Base-by-base conservation (phyloP, 108 stramenopile species). In the Halocafeteria seosinensis region DNA sequence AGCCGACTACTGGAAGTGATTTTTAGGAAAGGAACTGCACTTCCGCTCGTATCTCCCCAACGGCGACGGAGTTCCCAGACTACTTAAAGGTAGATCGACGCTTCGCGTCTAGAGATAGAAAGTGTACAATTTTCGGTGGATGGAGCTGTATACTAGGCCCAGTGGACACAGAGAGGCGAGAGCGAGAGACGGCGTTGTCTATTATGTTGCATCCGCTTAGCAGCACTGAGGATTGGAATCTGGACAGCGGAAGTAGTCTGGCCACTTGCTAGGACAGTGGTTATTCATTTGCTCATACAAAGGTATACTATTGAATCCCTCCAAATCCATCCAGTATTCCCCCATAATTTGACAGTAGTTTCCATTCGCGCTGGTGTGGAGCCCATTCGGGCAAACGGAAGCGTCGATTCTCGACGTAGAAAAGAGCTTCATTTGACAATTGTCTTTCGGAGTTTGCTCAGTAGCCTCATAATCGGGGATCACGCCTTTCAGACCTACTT, bases 271-370 rank as follows among this genome's bases (percentile, higher is more conserved):
- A 33, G 5, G 12, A 35, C 57, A 59, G 2, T 59, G 17, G 57
- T 30, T 59, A 35, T 59, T 59, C 13, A 30, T 30, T 21, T 25
- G 13, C 12, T 6, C 21, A 35, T 26, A 30, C 13, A n/a, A 12
- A 12, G 2, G 12, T 17, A 59, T 30, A 35, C 11, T 59, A 35
- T 59, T 59, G 28, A 21, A 59, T 27, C 52, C 52, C 6, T 53
- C 9, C n/a, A n/a, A n/a, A n/a, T n/a, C n/a, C 13, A 59, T 12
- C 2, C 5, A 21, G 21, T 35, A 35, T 11, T 59, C 25, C 13
- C 57, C 57, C 57, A 59, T 59, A 21, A 59, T 6, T 35, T 59
- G 57, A n/a, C 57, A 59, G 57, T 30, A 59, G 57, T 2, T 59
- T 33, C 57, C 57, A 35, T 26, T 1, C 21, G 57, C 34, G 13